phyloP scores from a whole-genome alignment of 345 rosid genomes.

The Physaria fendleri region DNA sequence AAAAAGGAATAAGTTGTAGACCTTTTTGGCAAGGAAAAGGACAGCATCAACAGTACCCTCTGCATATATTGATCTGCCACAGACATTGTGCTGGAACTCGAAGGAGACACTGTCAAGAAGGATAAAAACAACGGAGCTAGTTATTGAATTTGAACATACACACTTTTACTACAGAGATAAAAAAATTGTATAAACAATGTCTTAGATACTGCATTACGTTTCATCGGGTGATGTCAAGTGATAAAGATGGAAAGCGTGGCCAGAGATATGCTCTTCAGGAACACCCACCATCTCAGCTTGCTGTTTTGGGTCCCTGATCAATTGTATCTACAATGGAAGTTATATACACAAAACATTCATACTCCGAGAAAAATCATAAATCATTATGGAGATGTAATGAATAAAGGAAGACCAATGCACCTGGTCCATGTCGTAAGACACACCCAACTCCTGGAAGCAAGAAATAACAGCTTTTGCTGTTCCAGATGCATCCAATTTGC shows the following conservation, averaged over 20 bases:
- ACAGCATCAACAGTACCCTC: conserved; percentile 92
- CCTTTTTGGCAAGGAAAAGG: conserved; percentile 88
- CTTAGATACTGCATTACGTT: conserved; percentile 47
- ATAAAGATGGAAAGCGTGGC: conserved; percentile 92
- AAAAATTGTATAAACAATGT: background rate
- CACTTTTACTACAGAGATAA: background rate
- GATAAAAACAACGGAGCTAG: background rate
- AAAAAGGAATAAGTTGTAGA: conserved; percentile 12
- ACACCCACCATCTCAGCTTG: conserved; percentile 90
- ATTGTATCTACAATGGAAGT: conserved; percentile 47
- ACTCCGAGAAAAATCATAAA: background rate
- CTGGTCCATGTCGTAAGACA: conserved; percentile 68
- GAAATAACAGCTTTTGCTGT: conserved; percentile 95
- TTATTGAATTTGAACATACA: background rate
- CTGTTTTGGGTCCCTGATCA: conserved; percentile 74
- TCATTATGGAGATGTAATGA: background rate
- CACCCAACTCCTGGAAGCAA: conserved; percentile 90
- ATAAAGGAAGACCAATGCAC: conserved; percentile 27
- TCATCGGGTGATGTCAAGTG: conserved; percentile 84
- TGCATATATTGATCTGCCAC: conserved; percentile 90
- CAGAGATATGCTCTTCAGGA: conserved; percentile 72
- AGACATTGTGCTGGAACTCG: conserved; percentile 96
- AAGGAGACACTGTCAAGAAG: conserved; percentile 64
- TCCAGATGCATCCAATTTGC: conserved; percentile 87
- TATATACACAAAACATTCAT: background rate